phyloP scores from a whole-genome alignment of 768 basidiomycete species.

The Leucosporidium scottii region DNA sequence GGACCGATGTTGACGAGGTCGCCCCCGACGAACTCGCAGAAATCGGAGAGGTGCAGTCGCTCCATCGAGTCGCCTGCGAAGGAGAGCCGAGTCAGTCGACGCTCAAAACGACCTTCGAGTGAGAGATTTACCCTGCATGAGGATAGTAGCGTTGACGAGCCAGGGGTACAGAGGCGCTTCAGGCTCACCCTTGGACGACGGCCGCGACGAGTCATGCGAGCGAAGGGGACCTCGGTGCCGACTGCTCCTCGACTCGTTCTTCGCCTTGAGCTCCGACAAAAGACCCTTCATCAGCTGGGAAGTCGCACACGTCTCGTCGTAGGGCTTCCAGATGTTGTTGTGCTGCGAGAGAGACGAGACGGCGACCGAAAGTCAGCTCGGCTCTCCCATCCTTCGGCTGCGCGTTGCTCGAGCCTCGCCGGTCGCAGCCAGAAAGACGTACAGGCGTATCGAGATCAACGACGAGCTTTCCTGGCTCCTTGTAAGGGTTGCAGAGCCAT shows the following conservation, averaged over 20 bases:
- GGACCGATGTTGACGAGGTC: slow-evolving; percentile 21
- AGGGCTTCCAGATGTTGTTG: slow-evolving; percentile 27
- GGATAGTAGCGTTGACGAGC: slow-evolving; percentile 25
- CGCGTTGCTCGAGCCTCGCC: background rate
- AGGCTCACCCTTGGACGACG: background rate
- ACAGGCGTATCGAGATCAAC: slow-evolving; percentile 16
- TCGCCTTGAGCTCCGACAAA: background rate
- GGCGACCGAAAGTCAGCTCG: background rate
- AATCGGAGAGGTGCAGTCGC: slow-evolving; percentile 25
- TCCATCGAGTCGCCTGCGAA: slow-evolving; percentile 32
- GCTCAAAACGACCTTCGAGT: background rate
- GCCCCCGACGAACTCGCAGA: slow-evolving; percentile 31
- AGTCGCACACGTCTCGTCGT: slow-evolving; percentile 25
- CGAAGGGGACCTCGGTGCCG: background rate
- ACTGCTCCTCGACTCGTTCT: background rate
- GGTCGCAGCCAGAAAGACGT: background rate
- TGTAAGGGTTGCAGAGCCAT: slow-evolving; percentile 31
- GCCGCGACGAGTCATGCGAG: background rate
- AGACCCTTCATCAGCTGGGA: slow-evolving; percentile 20
- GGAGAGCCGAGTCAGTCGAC: background rate
- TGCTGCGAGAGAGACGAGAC: background rate
- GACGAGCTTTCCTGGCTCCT: slow-evolving; percentile 20
- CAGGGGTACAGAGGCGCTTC: slow-evolving; percentile 9
- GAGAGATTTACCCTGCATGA: slow-evolving; percentile 12
- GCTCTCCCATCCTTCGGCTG: background rate